Evolutionary conservation across 139 green algal genomes (phyloP).

Genomic region (Zygnema circumcarinatum): DNA sequence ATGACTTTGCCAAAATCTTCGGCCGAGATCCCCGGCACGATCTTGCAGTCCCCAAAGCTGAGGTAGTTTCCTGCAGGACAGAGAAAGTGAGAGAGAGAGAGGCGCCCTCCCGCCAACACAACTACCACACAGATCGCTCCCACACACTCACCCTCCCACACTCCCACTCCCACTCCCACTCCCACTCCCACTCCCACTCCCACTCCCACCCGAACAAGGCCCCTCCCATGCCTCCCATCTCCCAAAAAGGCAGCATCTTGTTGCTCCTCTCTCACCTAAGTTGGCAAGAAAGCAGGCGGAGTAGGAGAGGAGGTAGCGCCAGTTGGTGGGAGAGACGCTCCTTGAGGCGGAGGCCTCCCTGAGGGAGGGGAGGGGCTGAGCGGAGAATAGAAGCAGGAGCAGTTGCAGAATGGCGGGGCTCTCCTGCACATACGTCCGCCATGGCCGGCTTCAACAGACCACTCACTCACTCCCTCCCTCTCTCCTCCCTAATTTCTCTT

Average conservation of each 20-base stretch:
- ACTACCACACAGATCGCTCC: too few species aligned
- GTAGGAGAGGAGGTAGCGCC: slow-evolving; percentile 20
- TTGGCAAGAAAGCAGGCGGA: slow-evolving; percentile 22
- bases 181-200: too few species aligned
- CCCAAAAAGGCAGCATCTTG: slow-evolving; percentile 5
- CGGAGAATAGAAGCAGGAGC: slow-evolving; percentile 51
- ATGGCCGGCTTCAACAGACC: not conserved
- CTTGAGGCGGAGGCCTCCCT: not conserved
- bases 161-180: too few species aligned
- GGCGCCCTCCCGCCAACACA: not conserved
- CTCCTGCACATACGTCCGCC: slow-evolving; percentile 19
- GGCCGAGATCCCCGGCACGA: slow-evolving; percentile 19
- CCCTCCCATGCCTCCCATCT: too few species aligned
- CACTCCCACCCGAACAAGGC: too few species aligned
- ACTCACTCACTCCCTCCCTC: not conserved
- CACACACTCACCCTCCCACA: too few species aligned
- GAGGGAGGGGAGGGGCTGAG: slow-evolving; percentile 9
- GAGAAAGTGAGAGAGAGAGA: not conserved
- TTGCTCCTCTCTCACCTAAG: not conserved
- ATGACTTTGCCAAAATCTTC: slow-evolving; percentile 8
- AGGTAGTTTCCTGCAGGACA: slow-evolving; percentile 45
- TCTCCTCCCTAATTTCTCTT: too few species aligned
- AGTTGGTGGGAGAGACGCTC: not conserved
- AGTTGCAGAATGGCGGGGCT: slow-evolving; percentile 32
- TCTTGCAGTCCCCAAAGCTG: slow-evolving; percentile 52